Conservation (phyloP, 176 grass and related monocot species). For the Alopecurus myosuroides region DNA sequence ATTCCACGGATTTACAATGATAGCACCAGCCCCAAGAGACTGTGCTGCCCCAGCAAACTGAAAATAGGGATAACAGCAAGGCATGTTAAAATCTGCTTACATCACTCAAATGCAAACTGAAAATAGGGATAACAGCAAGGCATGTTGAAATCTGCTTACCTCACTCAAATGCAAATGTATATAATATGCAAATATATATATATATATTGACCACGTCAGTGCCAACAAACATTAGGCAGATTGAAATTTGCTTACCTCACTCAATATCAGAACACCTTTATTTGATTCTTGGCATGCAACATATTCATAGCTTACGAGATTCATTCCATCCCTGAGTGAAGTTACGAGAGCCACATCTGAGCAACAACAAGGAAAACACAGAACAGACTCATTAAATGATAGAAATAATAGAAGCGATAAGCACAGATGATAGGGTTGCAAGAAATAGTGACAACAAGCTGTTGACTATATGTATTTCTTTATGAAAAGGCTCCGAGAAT, state of each 20-base stretch:
- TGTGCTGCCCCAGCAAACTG: slow-evolving; percentile 98
- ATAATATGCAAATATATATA: not conserved
- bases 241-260: slow-evolving; percentile 56
- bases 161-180: no score
- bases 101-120: no score
- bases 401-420: not conserved
- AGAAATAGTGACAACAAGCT: not conserved
- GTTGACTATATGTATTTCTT: not conserved
- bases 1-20: slow-evolving; percentile 94
- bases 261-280: slow-evolving; percentile 95
- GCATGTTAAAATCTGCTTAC: no score
- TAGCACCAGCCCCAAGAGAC: slow-evolving; percentile 81
- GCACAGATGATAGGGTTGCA: not conserved
- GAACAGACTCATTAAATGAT: not conserved
- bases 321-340: slow-evolving; percentile 95
- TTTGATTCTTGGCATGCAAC: slow-evolving; percentile 92
- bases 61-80: slow-evolving; percentile 21
- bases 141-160: no score
- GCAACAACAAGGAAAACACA: slow-evolving; percentile 8
- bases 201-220: not conserved
- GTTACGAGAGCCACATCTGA: slow-evolving; percentile 94
- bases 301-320: slow-evolving; percentile 98
- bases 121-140: no score
- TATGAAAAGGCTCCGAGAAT: not conserved
- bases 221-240: not conserved